phyloP scores from a whole-genome alignment of 306 rosid species.

The Dryas octopetala region DNA sequence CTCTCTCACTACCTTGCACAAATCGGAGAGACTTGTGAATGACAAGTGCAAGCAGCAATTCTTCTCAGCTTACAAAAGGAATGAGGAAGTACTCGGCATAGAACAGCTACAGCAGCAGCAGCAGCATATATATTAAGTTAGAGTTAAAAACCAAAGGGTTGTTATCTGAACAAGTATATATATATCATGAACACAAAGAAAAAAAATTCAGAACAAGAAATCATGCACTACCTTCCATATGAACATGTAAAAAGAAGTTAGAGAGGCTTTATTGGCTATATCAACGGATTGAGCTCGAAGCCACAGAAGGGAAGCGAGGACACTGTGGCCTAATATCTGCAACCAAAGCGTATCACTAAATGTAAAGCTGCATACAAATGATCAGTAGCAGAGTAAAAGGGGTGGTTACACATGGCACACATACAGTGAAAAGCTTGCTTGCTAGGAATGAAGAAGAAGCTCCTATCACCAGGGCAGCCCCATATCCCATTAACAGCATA shows the following conservation, averaged over 20 bases:
- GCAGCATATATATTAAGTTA: not conserved
- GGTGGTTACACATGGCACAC: not conserved
- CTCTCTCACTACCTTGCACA: not conserved
- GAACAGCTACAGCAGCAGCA: slow-evolving; percentile 12
- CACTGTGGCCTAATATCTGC: slow-evolving; percentile 22
- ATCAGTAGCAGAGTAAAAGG: not conserved
- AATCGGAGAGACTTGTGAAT: not conserved
- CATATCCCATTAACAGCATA: slow-evolving; percentile 21
- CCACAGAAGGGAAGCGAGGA: slow-evolving; percentile 19
- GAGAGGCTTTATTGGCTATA: slow-evolving; percentile 17
- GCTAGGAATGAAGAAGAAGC: slow-evolving; percentile 20
- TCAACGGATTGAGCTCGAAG: slow-evolving; percentile 25
- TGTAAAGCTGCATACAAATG: not conserved
- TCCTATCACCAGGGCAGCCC: slow-evolving; percentile 25
- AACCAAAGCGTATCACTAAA: not conserved
- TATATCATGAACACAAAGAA: not conserved
- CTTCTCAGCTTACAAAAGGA: slow-evolving; percentile 25
- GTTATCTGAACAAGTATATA: too few relatives aligned
- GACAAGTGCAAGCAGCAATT: too few relatives aligned
- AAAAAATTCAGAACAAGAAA: not conserved
- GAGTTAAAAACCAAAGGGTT: not conserved
- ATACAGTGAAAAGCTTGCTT: slow-evolving; percentile 18
- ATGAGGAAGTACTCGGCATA: slow-evolving; percentile 27
- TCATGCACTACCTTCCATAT: slow-evolving; percentile 18
- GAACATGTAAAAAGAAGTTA: slow-evolving; percentile 29